Conservation (phyloP, 2,329 filamentous ascomycete genomes). For the Cephalotrichum gorgonifer region DNA sequence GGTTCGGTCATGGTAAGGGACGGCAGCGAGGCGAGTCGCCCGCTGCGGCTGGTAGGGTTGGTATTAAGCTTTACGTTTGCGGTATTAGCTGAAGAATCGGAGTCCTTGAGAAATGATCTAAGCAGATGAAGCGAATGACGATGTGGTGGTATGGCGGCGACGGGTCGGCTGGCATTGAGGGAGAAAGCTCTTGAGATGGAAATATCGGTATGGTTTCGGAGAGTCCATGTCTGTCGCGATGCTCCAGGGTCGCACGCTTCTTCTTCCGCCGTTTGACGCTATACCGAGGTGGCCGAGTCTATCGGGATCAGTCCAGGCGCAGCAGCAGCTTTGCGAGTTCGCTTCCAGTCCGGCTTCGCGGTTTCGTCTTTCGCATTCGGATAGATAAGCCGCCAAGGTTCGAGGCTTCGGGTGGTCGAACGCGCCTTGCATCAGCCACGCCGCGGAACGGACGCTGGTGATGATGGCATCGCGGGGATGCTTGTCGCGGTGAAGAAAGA, state of each 20-base stretch:
- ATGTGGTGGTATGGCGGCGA: background rate
- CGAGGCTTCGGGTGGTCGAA: background rate
- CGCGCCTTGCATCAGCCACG: slow-evolving; percentile 5
- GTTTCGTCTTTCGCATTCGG: slow-evolving; percentile 1
- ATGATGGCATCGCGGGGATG: slow-evolving; percentile 5
- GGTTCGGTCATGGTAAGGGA: slow-evolving; percentile 34
- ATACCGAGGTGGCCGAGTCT: background rate
- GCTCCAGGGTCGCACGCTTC: background rate
- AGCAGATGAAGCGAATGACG: slow-evolving; percentile 1
- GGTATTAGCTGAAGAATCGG: background rate
- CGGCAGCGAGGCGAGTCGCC: slow-evolving; percentile 12
- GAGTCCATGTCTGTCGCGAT: background rate
- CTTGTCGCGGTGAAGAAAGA: background rate
- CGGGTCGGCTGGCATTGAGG: slow-evolving; percentile 1
- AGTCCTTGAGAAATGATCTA: background rate
- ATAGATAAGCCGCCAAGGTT: background rate
- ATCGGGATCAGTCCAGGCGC: background rate
- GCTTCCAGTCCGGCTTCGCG: background rate
- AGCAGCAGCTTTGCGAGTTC: background rate
- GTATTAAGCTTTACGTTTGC: background rate
- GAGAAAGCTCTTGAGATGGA: background rate
- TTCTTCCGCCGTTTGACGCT: background rate
- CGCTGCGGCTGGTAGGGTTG: background rate
- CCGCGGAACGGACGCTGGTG: slow-evolving; percentile 3
- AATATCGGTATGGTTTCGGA: background rate